phyloP scores from a whole-genome alignment of 495 filamentous ascomycete genomes.

The Parathielavia appendiculata region DNA sequence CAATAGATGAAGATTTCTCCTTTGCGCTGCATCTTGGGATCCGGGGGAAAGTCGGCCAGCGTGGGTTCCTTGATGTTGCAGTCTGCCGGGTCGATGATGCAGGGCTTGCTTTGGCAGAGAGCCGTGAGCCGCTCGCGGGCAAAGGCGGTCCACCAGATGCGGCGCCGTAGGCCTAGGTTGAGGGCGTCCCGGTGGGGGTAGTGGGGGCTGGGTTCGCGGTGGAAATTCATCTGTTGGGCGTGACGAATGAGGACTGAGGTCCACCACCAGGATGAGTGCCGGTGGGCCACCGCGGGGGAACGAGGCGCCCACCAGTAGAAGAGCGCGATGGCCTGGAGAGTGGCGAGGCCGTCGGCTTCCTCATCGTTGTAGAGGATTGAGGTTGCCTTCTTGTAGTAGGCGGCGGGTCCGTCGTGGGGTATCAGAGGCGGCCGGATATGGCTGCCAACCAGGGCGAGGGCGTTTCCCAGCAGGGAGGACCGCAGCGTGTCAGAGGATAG shows the following conservation, averaged over 20 bases:
- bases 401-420: slow-evolving; percentile 32
- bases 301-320: slow-evolving; percentile 41
- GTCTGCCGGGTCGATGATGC: slow-evolving; percentile 35
- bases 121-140: slow-evolving; percentile 38
- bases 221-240: slow-evolving; percentile 36
- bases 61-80: slow-evolving; percentile 33
- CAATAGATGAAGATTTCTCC: slow-evolving; percentile 37
- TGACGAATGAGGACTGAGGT: slow-evolving; percentile 36
- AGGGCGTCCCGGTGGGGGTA: slow-evolving; percentile 18
- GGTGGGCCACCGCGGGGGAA: slow-evolving; percentile 29
- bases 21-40: slow-evolving; percentile 19
- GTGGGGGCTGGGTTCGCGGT: slow-evolving; percentile 25
- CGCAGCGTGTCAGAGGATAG: slow-evolving; percentile 25
- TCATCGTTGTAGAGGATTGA: slow-evolving; percentile 34
- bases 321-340: slow-evolving; percentile 32
- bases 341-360: slow-evolving; percentile 29
- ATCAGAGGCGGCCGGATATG: slow-evolving; percentile 36
- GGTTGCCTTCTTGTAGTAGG: slow-evolving; percentile 33
- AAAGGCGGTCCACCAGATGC: slow-evolving; percentile 40
- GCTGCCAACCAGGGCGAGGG: slow-evolving; percentile 32
- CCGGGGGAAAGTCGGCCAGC: slow-evolving; percentile 29
- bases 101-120: slow-evolving; percentile 35
- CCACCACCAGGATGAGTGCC: slow-evolving; percentile 41
- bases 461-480: slow-evolving; percentile 36
- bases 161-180: slow-evolving; percentile 28